Evolutionary conservation across 2,329 filamentous ascomycete species (phyloP), one percentile per base, ranked within the genome.

Genomic region (Paracamarosporium sp.): DNA sequence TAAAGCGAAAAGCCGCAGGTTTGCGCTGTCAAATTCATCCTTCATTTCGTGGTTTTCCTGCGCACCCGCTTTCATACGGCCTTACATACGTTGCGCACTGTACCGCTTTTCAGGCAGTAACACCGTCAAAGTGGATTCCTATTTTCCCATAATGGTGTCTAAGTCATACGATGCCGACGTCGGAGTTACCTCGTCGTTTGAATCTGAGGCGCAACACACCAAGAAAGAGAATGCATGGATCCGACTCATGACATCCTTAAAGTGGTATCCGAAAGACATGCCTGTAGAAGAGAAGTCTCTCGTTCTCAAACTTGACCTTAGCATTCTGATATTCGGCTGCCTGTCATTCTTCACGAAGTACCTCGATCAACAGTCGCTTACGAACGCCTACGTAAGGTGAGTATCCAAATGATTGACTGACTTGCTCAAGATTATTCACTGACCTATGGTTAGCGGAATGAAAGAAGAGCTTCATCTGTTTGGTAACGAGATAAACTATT

Each of bases 301-400:
- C 9, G 67, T 78, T 11, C 53, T 78, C 50, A 77, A 77, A 53
- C 73, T 79, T 5, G 76, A 79, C 50, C 59, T 79, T 5, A 70
- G 70, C 52, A 76, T 79, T 35, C 63, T 79, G 20, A 60, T 78
- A 7, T 78, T 76, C 58, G 76, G 76, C 0, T 79, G 76, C 24
- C 59, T 78, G 4, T 77, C 71, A 7, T 78, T 78, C 61, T 79
- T 78, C 54, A 79, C 76, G 4, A 78, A 79, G 44, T 78, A 78
- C 51, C 67, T 79, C 5, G 75, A 78, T 25, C 59, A 62, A 27
- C 53, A 59, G 35, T 62, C 59, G 4, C 48, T 62, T 17, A 62
- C 56, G 3, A 62, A 62, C 28, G 56, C 59, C 24, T 62, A 59
- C 24, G 59, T 62, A 17, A 57, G 54, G 54, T 57, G 15, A 40